Evolutionary conservation across 257 asterid species (phyloP).

Genomic region (Apocynum venetum): DNA sequence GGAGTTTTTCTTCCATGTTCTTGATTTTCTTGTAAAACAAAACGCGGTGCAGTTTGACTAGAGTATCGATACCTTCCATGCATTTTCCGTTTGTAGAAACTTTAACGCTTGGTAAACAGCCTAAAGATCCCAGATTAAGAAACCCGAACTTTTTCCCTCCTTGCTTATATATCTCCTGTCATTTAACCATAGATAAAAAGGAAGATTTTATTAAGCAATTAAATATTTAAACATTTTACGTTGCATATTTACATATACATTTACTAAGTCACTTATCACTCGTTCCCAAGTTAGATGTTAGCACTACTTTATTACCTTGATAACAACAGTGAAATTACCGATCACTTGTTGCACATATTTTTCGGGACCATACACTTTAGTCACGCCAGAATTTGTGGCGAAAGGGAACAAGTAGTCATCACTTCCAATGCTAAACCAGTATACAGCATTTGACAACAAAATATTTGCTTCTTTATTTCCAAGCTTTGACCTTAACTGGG

Average conservation of each 20-base stretch:
- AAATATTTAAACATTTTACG: too few species aligned
- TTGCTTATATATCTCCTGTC: conserved; percentile 16
- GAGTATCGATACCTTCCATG: neutral
- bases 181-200: neutral
- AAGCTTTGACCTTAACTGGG: conserved; percentile 9
- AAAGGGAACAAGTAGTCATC: conserved; percentile 11
- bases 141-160: conserved; percentile 28
- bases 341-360: conserved; percentile 11
- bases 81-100: conserved; percentile 7
- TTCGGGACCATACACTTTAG: neutral
- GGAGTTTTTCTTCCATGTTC: conserved; percentile 1
- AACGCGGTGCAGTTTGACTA: conserved; percentile 8
- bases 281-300: too few species aligned
- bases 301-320: conserved; percentile 7
- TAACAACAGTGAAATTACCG: conserved; percentile 16
- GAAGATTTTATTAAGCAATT: neutral
- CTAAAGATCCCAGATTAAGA: conserved; percentile 10
- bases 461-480: conserved; percentile 10
- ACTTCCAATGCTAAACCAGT: conserved; percentile 17
- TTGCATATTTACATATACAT: too few species aligned
- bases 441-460: conserved; percentile 18
- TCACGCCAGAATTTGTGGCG: conserved; percentile 4
- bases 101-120: conserved; percentile 11
- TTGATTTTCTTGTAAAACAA: neutral
- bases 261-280: too few species aligned